These are phyloP conservation scores for Abelmoschus esculentus DNA, from an alignment of 345 rosid species.

Conservation along the genomic window DNA sequence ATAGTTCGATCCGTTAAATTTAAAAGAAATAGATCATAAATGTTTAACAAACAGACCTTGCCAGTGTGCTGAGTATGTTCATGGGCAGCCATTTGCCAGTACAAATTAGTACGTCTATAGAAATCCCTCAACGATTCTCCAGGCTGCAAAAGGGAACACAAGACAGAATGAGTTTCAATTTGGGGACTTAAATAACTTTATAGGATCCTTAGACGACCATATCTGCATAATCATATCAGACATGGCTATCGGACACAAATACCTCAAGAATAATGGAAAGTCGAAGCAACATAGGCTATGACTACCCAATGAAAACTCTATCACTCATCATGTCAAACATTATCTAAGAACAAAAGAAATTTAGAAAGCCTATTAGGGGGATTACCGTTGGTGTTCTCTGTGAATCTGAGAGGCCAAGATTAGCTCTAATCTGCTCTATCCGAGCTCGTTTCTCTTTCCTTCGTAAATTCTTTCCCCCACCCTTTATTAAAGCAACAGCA, in stretches of 20 bases:
- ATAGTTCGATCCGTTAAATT: neutral
- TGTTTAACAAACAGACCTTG: conserved; percentile 46
- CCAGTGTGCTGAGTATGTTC: conserved; percentile 98
- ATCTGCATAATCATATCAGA: neutral
- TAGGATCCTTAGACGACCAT: neutral
- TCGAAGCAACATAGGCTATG: neutral
- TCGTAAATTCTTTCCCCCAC: conserved; percentile 58
- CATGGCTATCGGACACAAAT: neutral
- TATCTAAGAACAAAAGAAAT: neutral
- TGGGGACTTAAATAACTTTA: neutral
- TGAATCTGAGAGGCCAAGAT: conserved; percentile 90
- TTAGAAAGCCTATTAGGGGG: neutral
- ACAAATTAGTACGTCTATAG: conserved; percentile 80
- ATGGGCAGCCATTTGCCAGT: conserved; percentile 99
- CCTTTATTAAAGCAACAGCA: conserved; percentile 86
- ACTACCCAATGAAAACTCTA: conserved; percentile 4
- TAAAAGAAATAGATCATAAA: neutral
- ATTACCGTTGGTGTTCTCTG: conserved; percentile 88
- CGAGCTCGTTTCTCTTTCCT: conserved; percentile 92
- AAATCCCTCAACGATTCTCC: conserved; percentile 91
- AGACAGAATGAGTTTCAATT: neutral
- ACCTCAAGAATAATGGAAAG: neutral
- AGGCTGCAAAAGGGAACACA: conserved; percentile 45
- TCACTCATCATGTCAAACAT: neutral
- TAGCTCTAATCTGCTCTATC: conserved; percentile 91